Evolutionary conservation across 2,329 filamentous ascomycete genomes (phyloP).

Genomic region (Fusarium nygamai): DNA sequence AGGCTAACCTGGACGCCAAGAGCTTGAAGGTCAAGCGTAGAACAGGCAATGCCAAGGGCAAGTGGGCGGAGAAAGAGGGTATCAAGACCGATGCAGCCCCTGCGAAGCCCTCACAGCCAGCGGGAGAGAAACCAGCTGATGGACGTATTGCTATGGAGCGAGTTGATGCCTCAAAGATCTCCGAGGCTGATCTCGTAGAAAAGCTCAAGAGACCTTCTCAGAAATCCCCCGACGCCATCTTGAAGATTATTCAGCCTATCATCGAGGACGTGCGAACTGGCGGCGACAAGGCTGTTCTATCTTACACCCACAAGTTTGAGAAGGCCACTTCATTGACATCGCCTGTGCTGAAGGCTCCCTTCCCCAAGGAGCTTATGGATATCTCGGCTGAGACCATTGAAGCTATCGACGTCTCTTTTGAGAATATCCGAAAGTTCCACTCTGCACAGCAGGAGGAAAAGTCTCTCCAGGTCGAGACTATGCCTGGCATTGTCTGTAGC

Average conservation of each 20-base stretch:
- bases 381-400: conserved; percentile 83
- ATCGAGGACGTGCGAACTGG: conserved; percentile 85
- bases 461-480: conserved; percentile 88
- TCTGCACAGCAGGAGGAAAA: conserved; percentile 87
- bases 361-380: conserved; percentile 85
- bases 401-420: conserved; percentile 93
- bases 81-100: conserved; percentile 59
- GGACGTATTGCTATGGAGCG: conserved; percentile 83
- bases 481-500: conserved; percentile 96
- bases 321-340: conserved; percentile 91
- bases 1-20: conserved; percentile 92
- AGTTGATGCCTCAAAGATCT: conserved; percentile 73
- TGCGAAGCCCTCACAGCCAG: conserved; percentile 45
- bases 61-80: conserved; percentile 87
- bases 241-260: conserved; percentile 90
- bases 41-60: conserved; percentile 92
- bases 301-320: conserved; percentile 98
- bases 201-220: conserved; percentile 90
- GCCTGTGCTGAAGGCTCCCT: conserved; percentile 89
- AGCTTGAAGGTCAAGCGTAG: conserved; percentile 94
- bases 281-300: conserved; percentile 88
- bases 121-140: conserved; percentile 50
- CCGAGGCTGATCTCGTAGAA: conserved; percentile 72
- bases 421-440: conserved; percentile 96
- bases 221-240: conserved; percentile 91